Conservation (phyloP, 2,329 filamentous ascomycete species). For the Diaporthe sp. region DNA sequence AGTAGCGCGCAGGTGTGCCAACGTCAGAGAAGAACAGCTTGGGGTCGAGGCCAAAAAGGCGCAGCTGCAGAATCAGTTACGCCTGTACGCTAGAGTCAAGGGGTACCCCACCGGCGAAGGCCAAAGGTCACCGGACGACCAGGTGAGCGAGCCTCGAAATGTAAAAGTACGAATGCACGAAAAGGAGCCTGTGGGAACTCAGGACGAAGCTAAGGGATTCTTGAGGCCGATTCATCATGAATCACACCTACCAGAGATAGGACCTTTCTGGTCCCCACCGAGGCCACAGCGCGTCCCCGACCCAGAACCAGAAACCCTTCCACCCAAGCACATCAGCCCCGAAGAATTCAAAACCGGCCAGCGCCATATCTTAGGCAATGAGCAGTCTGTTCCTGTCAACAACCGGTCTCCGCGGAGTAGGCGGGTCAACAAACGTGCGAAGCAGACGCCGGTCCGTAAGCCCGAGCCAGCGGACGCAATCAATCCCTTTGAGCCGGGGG, state of each 20-base stretch:
- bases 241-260: not conserved
- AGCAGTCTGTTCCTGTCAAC: not conserved
- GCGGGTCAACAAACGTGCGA: not conserved
- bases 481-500: not conserved
- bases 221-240: slow-evolving; percentile 9
- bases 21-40: not conserved
- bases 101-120: not conserved
- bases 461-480: not conserved
- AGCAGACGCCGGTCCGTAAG: not conserved
- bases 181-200: not conserved
- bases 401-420: not conserved
- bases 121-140: not conserved
- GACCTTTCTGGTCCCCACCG: slow-evolving; percentile 15
- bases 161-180: not conserved
- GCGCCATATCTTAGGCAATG: not conserved
- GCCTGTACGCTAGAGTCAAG: not conserved
- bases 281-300: not conserved
- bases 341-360: slow-evolving; percentile 10
- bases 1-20: slow-evolving; percentile 16
- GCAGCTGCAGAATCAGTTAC: not conserved
- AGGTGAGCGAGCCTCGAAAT: slow-evolving; percentile 17
- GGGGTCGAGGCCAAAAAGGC: not conserved
- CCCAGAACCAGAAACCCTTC: not conserved
- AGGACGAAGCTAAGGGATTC: not conserved
- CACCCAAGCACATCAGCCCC: not conserved